These are phyloP conservation scores for Oxyria digyna DNA, from an alignment of 148 eudicot species.

Conservation along the genomic window DNA sequence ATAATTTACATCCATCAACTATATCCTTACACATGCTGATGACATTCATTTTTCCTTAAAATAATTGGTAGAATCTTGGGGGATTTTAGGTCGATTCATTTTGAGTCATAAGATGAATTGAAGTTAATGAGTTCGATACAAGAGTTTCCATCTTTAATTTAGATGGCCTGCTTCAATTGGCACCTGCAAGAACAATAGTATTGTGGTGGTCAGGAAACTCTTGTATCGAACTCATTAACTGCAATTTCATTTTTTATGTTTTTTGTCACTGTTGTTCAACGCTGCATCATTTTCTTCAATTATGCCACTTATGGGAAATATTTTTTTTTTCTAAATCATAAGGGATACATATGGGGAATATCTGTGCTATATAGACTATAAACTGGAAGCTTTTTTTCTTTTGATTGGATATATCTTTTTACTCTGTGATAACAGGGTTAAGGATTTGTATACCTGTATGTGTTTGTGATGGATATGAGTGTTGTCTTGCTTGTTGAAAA, in stretches of 20 bases:
- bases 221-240: background rate
- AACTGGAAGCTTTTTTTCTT: background rate
- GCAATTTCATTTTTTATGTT: background rate
- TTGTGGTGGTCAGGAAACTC: background rate
- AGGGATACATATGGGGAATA: background rate
- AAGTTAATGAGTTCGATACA: background rate
- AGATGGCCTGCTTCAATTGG: slow-evolving; percentile 29
- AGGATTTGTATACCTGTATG: slow-evolving; percentile 48
- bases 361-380: background rate
- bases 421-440: background rate
- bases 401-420: background rate
- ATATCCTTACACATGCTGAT: background rate
- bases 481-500: slow-evolving; percentile 53
- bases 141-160: slow-evolving; percentile 47
- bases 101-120: background rate
- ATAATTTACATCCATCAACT: background rate
- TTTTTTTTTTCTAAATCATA: background rate
- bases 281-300: background rate
- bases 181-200: slow-evolving; percentile 39
- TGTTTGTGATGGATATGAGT: slow-evolving; percentile 41
- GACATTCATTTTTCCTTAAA: background rate
- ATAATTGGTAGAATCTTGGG: background rate
- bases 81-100: background rate
- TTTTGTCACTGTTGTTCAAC: background rate
- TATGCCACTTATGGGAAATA: background rate